phyloP scores from a whole-genome alignment of 768 basidiomycete genomes.

The Naematelia aurantialba region DNA sequence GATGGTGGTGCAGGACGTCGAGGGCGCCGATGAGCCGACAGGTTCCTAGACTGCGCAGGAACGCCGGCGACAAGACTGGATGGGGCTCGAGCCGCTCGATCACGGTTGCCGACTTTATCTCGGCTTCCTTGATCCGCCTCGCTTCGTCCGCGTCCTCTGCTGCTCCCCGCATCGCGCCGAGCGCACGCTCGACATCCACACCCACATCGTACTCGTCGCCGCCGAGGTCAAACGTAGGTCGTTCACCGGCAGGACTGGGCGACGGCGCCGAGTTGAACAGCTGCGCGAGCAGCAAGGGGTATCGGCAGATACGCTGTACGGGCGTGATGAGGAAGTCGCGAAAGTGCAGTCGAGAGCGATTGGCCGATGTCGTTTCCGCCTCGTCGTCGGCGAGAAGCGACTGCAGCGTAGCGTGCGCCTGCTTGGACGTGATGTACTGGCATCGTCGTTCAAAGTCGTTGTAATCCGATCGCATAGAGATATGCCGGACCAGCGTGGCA shows the following conservation, averaged over 20 bases:
- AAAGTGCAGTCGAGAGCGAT: slow-evolving; percentile 49
- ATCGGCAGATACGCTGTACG: slow-evolving; percentile 92
- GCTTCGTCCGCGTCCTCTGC: slow-evolving; percentile 79
- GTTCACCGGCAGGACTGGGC: slow-evolving; percentile 16
- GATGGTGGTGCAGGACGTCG: slow-evolving; percentile 75
- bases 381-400: slow-evolving; percentile 31
- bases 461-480: slow-evolving; percentile 72
- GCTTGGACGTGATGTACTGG: slow-evolving; percentile 54
- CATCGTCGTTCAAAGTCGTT: slow-evolving; percentile 78
- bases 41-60: slow-evolving; percentile 64
- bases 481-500: slow-evolving; percentile 65
- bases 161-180: slow-evolving; percentile 70
- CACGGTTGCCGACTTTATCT: slow-evolving; percentile 65
- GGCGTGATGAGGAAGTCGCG: slow-evolving; percentile 94
- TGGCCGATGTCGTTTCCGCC: slow-evolving; percentile 11
- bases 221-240: slow-evolving; percentile 2
- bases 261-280: slow-evolving; percentile 51
- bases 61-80: slow-evolving; percentile 40
- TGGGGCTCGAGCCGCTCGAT: slow-evolving; percentile 60
- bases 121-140: slow-evolving; percentile 62
- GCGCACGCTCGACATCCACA: slow-evolving; percentile 45
- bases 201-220: slow-evolving; percentile 34
- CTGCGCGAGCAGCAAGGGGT: slow-evolving; percentile 81
- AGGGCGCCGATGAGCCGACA: slow-evolving; percentile 79
- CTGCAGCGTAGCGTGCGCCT: slow-evolving; percentile 42